Conservation (phyloP, 495 filamentous ascomycete genomes). For the Letharia lupina region DNA sequence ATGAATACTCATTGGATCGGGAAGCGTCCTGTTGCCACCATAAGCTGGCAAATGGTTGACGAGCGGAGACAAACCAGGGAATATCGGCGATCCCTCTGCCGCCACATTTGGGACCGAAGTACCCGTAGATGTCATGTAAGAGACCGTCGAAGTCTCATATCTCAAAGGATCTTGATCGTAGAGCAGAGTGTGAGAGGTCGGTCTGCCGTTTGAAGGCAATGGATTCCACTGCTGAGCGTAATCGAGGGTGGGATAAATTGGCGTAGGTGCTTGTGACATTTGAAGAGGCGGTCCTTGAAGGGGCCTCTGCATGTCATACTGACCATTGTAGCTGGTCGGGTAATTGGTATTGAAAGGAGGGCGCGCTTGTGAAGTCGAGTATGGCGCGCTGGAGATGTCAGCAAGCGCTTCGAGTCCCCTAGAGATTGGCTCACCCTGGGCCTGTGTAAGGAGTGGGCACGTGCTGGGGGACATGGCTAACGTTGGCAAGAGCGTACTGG, state of each 20-base stretch:
- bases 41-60: conserved; percentile 18
- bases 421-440: conserved; percentile 1
- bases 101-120: conserved; percentile 5
- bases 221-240: conserved; percentile 19
- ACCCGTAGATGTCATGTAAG: conserved; percentile 10
- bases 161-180: conserved; percentile 18
- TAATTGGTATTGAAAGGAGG: not conserved
- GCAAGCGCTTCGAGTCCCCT: not conserved
- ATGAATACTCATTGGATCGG: conserved; percentile 28
- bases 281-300: conserved; percentile 15
- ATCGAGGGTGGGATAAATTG: conserved; percentile 9
- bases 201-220: conserved; percentile 10
- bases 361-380: not conserved
- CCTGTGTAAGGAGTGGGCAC: not conserved
- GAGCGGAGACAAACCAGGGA: conserved; percentile 25
- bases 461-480: conserved; percentile 1
- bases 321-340: not conserved
- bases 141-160: conserved; percentile 13
- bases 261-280: conserved; percentile 10
- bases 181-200: not conserved
- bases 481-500: conserved; percentile 7
- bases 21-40: conserved; percentile 33
- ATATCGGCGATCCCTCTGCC: conserved; percentile 7
- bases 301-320: conserved; percentile 19
- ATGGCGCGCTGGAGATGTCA: conserved; percentile 9